Evolutionary conservation across 192 early-diverging fungal genomes (phyloP).

Genomic region (Backusella morwellensis): DNA sequence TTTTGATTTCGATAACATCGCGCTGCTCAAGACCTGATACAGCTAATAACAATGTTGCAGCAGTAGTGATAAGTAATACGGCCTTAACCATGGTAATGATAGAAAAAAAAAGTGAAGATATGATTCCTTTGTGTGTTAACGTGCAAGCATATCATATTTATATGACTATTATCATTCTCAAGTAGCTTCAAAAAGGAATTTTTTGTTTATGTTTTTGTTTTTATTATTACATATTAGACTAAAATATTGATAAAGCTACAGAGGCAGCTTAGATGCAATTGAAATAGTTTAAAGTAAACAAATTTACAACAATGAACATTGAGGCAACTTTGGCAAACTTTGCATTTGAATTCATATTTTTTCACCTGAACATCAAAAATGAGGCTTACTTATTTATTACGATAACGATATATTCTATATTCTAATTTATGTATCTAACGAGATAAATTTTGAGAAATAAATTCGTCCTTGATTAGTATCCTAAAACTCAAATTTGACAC

Average conservation of each 20-base stretch:
- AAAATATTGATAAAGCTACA: neutral
- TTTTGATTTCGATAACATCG: neutral
- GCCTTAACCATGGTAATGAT: neutral
- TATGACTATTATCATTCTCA: neutral
- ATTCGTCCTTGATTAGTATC: neutral
- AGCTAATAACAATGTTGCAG: neutral
- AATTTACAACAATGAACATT: neutral
- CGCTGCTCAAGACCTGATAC: neutral
- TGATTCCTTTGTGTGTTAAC: neutral
- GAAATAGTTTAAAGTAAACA: neutral
- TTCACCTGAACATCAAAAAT: neutral
- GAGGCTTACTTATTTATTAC: neutral
- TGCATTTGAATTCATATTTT: neutral
- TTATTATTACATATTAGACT: neutral
- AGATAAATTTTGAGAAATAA: neutral
- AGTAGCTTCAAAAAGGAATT: neutral
- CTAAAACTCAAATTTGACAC: neutral
- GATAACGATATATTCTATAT: neutral
- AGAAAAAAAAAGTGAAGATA: neutral
- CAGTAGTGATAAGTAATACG: neutral
- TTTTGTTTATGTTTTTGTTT: neutral
- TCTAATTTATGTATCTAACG: neutral
- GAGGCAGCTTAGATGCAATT: neutral
- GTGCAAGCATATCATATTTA: neutral
- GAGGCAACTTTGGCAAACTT: neutral